Evolutionary conservation across 2,329 filamentous ascomycete species (phyloP).

Genomic region (Botrytis byssoidea): DNA sequence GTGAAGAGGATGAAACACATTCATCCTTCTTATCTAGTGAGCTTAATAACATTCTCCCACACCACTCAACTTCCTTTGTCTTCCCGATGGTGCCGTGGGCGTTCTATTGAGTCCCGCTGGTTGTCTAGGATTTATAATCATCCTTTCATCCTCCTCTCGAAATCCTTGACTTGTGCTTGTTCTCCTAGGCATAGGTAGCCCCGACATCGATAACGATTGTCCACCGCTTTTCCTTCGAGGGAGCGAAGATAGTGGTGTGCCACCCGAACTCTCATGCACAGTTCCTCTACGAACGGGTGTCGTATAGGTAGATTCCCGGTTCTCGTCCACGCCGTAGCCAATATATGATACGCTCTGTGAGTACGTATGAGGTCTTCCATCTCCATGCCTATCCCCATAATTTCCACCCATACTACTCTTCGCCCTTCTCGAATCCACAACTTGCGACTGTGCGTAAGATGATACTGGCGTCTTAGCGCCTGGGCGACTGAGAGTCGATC

Average conservation of each 20-base stretch:
- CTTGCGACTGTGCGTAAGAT: conserved; percentile 37
- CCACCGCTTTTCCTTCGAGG: conserved; percentile 53
- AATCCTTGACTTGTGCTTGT: conserved; percentile 34
- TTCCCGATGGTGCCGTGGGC: conserved; percentile 21
- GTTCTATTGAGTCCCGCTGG: not conserved
- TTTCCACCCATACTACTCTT: conserved; percentile 38
- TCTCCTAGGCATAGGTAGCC: conserved; percentile 26
- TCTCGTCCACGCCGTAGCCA: conserved; percentile 33
- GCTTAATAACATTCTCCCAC: conserved; percentile 56
- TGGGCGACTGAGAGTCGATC: conserved; percentile 36
- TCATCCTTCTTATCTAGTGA: not conserved
- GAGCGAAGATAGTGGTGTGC: conserved; percentile 47
- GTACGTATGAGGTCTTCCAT: conserved; percentile 33
- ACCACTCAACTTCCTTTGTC: conserved; percentile 50
- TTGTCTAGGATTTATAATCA: conserved; percentile 30
- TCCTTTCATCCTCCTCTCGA: conserved; percentile 31
- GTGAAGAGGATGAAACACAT: not conserved
- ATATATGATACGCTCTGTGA: conserved; percentile 40
- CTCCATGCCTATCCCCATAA: conserved; percentile 32
- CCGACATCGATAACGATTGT: conserved; percentile 33
- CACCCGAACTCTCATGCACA: conserved; percentile 44
- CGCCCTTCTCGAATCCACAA: conserved; percentile 37
- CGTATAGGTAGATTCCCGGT: conserved; percentile 36
- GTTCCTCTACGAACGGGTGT: conserved; percentile 44
- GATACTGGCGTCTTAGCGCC: conserved; percentile 39